phyloP scores from a whole-genome alignment of 2,329 filamentous ascomycete species.

The Stachybotrys chlorohalonatus region DNA sequence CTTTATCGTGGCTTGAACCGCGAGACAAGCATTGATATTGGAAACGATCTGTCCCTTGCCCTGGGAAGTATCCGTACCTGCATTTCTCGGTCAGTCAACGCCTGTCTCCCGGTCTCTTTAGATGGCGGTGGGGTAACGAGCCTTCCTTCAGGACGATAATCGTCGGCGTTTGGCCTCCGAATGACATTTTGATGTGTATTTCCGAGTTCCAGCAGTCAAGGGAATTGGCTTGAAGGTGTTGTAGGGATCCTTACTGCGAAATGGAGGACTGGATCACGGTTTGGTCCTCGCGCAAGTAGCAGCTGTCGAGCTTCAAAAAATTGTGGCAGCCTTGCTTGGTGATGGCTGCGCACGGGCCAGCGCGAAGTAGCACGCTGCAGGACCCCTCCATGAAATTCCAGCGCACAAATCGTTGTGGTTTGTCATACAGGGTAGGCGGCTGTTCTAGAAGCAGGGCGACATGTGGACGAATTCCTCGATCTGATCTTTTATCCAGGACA shows the following conservation, averaged over 20 bases:
- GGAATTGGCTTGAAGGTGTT: background rate
- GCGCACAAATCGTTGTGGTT: background rate
- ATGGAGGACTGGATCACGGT: conserved; percentile 8
- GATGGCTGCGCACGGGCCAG: conserved; percentile 17
- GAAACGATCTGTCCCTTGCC: conserved; percentile 94
- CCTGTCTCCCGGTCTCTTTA: conserved; percentile 3
- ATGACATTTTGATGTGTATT: conserved; percentile 60
- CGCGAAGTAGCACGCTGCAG: background rate
- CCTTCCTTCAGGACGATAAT: conserved; percentile 98
- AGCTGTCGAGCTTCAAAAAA: conserved; percentile 40
- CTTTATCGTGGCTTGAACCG: conserved; percentile 92
- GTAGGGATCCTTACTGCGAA: conserved; percentile 4
- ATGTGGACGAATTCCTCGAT: too few species aligned
- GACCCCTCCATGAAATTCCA: background rate
- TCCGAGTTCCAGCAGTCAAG: conserved; percentile 6
- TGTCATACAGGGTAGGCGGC: background rate
- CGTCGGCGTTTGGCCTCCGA: conserved; percentile 93
- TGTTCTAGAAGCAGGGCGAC: too few species aligned
- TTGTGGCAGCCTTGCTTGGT: conserved; percentile 34
- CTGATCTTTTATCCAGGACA: too few species aligned
- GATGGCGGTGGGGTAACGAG: conserved; percentile 43
- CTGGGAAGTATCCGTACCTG: conserved; percentile 95
- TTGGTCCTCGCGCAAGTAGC: conserved; percentile 18
- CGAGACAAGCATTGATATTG: conserved; percentile 97
- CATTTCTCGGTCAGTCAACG: conserved; percentile 10